Evolutionary conservation across 1,139 yeast genomes (phyloP), one percentile per base, ranked within the genome.

Genomic region (Trichomonascaceae sp.): DNA sequence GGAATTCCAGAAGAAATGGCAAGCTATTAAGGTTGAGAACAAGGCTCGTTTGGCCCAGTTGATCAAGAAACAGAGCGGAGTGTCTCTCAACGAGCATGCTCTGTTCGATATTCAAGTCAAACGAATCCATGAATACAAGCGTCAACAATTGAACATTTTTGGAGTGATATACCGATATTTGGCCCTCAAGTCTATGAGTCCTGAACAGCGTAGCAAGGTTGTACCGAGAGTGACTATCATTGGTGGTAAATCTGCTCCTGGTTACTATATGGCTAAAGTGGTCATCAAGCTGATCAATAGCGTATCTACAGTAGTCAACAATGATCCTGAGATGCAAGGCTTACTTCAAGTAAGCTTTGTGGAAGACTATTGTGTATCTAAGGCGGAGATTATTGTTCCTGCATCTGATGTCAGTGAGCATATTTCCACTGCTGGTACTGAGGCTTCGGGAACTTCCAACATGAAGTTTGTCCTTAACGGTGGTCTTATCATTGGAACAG

Each of bases 381-480:
- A 89, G 73, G 96, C 97, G 0, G 96, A 91, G 73, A 81, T 89
- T 57, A 88, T 91, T 65, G 79, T 83, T 60, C 96, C 97, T 20
- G 97, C 93, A 17, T 84, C 93, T 46, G 97, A 90, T 68, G 77
- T 90, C 66, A 86, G 95, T 50, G 95, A 90, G 72, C 98, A 90
- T 73, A 91, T 90, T 62, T 89, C 96, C n/a, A 90, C 97, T 50
- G 97, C 97, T 10, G 98, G 98, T 64, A 90, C 98, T 22, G 98
- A 90, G 71, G 97, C 96, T 24, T 86, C 95, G 1, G 97, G 97
- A 69, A 90, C 98, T 47, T 87, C 96, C 49, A 90, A 90, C 75
- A 90, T 90, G 97, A 91, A 90, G 74, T 90, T 90, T 69, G 96
- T 90, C 32, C 75, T 90, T 72, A 90, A 89, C 67, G 97, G 96